Evolutionary conservation across 2,329 filamentous ascomycete species (phyloP), one percentile per base, ranked within the genome.

Genomic region (Zasmidium citrigriseum): DNA sequence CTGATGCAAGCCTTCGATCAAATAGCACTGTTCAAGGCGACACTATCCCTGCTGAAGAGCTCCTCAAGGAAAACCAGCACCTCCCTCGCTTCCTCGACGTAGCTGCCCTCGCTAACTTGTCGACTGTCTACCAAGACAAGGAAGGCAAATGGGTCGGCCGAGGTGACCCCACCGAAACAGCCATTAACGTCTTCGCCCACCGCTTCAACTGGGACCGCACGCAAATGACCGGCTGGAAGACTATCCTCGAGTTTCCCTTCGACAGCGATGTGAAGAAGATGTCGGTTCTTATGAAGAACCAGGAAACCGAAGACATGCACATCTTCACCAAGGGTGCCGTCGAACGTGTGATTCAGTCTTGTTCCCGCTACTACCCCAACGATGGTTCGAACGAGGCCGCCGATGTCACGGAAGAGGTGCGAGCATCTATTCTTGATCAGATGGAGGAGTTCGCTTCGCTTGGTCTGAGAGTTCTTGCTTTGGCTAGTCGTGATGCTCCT

Each of bases 201-300:
- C 84, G 88, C 12, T 91, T 91, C 69, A 62, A 67, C 18, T 70
- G 68, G 64, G 70, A 71, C 54, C 55, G 68, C 29, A 67, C 66
- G 12, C 64, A 68, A 24, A 60, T 67, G 23, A 66, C 68, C 22
- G 66, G 76, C 25, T 88, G 84, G 84, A 77, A 75, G 20, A 79
- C 87, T 63, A 74, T 86, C 22, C 84, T 85, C 1, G 89, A 91
- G 66, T 89, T 88, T 58, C 88, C 87, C 0, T 91, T 91, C 62
- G 88, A 91, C 68, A 90, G 87, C 0, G 84, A 84, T 57, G 83
- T 90, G 62, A 91, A 91, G 77, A 89, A 87, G 67, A 91, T 91
- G 88, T 89, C 87, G 0, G 87, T 89, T 34, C 85, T 90, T 54
- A 89, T 88, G 70, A 64, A 65, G 20, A 86, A 89, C 34, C 84